These are phyloP conservation scores for Coccomyxa subellipsoidea DNA, from an alignment of 163 green algal species.

Conservation along the genomic window DNA sequence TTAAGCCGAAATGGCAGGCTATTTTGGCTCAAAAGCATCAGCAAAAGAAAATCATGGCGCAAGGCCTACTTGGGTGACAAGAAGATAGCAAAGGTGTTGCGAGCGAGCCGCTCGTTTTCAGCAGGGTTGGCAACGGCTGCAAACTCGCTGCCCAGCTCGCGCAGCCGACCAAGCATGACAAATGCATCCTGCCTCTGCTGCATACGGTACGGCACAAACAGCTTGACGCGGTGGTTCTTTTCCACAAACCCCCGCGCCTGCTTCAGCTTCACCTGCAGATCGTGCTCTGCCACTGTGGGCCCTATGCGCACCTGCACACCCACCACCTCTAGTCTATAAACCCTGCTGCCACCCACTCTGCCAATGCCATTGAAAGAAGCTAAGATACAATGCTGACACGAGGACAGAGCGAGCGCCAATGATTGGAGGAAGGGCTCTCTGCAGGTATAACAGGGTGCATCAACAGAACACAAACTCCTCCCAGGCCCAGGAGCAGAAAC, in stretches of 20 bases:
- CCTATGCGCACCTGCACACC: conserved; percentile 1
- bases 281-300: background rate
- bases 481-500: too few relatives aligned
- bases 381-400: background rate
- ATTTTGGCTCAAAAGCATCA: too few relatives aligned
- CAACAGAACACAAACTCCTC: too few relatives aligned
- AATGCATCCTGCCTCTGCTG: background rate
- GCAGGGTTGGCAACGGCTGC: background rate
- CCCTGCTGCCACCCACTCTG: too few relatives aligned
- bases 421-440: too few relatives aligned
- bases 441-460: too few relatives aligned
- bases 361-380: too few relatives aligned
- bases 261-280: conserved; percentile 17
- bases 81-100: background rate
- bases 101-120: background rate
- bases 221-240: conserved; percentile 5
- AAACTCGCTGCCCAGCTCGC: background rate
- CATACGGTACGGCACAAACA: background rate
- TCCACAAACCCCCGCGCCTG: conserved; percentile 8
- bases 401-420: too few relatives aligned
- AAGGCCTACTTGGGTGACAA: background rate
- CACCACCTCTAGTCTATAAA: too few relatives aligned
- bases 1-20: too few relatives aligned
- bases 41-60: too few relatives aligned
- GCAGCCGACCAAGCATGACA: background rate